These are phyloP conservation scores for Wickerhamiella nectarea DNA, from an alignment of 805 yeast genomes.

Conservation along the genomic window DNA sequence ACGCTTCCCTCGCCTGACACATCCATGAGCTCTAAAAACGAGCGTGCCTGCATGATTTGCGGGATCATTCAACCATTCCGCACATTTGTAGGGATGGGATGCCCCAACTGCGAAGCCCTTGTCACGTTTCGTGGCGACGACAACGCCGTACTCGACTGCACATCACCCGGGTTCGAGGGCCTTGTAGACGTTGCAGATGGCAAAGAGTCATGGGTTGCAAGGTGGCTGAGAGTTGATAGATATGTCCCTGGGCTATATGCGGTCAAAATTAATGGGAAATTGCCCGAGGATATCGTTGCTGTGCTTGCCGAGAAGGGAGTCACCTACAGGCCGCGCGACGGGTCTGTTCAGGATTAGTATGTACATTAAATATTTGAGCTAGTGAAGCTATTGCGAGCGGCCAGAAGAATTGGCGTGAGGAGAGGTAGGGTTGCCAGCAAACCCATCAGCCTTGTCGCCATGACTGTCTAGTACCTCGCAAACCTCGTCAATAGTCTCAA, in stretches of 20 bases:
- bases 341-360: slow-evolving; percentile 35
- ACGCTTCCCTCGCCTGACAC: too few species aligned
- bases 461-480: too few species aligned
- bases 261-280: slow-evolving; percentile 78
- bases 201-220: slow-evolving; percentile 84
- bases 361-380: not conserved
- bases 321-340: slow-evolving; percentile 89
- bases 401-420: too few species aligned
- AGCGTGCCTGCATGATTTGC: slow-evolving; percentile 95
- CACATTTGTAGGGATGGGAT: slow-evolving; percentile 70
- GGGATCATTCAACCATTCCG: slow-evolving; percentile 73
- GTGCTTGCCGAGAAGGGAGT: slow-evolving; percentile 63
- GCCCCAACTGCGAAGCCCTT: slow-evolving; percentile 92
- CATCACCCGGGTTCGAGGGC: slow-evolving; percentile 93
- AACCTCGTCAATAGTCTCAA: slow-evolving; percentile 30
- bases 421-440: too few species aligned
- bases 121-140: slow-evolving; percentile 71
- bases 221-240: slow-evolving; percentile 85
- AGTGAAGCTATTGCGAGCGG: too few species aligned
- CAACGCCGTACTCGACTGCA: slow-evolving; percentile 73
- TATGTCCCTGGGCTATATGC: slow-evolving; percentile 87
- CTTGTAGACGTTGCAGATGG: slow-evolving; percentile 81
- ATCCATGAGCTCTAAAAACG: slow-evolving; percentile 40
- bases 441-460: too few species aligned
- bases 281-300: slow-evolving; percentile 73